Percentiles rank a stretch among this genome's conserved stretches.
phyloP scores from a whole-genome alignment of 2,329 filamentous ascomycete species.

The Nothopassalora personata region DNA sequence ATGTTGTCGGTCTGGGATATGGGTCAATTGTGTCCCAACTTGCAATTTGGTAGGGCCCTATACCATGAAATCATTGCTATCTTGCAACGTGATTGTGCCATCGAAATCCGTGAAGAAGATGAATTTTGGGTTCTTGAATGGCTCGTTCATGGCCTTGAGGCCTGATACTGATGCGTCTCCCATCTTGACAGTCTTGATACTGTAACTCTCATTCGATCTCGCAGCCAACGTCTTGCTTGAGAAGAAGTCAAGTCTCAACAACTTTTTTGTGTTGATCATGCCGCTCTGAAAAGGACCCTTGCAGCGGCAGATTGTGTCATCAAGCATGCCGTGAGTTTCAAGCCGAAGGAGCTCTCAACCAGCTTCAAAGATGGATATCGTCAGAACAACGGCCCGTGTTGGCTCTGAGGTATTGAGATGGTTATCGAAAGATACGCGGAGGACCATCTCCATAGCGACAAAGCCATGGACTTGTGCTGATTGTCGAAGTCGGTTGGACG shows the following conservation, averaged over 20 bases:
- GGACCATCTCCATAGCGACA: neutral
- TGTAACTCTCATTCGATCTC: too few relatives aligned
- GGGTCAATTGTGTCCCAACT: slow-evolving; percentile 46
- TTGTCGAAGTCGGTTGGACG: slow-evolving; percentile 13
- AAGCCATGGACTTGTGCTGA: slow-evolving; percentile 20
- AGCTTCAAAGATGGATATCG: slow-evolving; percentile 7
- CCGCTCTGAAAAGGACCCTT: neutral
- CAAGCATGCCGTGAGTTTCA: neutral
- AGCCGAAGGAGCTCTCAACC: neutral
- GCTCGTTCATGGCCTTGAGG: slow-evolving; percentile 43
- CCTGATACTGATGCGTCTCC: slow-evolving; percentile 22
- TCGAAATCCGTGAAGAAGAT: slow-evolving; percentile 99
- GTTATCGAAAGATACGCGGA: neutral
- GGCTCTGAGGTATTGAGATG: slow-evolving; percentile 3
- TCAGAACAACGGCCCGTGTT: slow-evolving; percentile 3
- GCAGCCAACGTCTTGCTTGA: too few relatives aligned
- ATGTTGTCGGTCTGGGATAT: slow-evolving; percentile 80
- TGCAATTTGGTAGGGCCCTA: neutral
- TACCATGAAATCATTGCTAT: slow-evolving; percentile 65
- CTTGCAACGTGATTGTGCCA: slow-evolving; percentile 79
- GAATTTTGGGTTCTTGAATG: slow-evolving; percentile 64
- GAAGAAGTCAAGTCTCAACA: neutral
- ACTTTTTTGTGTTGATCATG: neutral
- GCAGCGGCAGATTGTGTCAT: neutral
- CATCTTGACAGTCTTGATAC: slow-evolving; percentile 7